phyloP scores from a whole-genome alignment of 305 asterid genomes.

The Petunia hybrid region DNA sequence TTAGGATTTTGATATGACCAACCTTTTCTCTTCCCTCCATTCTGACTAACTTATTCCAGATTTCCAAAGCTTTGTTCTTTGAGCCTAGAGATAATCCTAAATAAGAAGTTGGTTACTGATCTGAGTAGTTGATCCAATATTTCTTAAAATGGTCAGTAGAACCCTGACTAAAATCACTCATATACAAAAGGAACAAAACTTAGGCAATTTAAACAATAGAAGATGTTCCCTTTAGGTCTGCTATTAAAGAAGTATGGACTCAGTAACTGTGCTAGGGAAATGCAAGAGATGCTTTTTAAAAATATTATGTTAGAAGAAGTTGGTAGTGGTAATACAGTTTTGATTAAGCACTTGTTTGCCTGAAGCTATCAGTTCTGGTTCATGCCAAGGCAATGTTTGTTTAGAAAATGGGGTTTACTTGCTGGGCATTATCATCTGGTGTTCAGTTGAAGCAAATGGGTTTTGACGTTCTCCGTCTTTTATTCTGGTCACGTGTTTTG shows the following conservation, averaged over 20 bases:
- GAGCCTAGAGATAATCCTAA: no score
- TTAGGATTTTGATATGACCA: no score
- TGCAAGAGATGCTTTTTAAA: not conserved
- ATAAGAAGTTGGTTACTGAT: not conserved
- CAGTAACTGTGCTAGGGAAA: not conserved
- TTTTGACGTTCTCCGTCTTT: slow-evolving; percentile 28
- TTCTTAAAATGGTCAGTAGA: slow-evolving; percentile 12
- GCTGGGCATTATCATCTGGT: not conserved
- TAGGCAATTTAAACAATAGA: not conserved
- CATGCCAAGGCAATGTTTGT: slow-evolving; percentile 7
- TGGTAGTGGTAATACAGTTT: not conserved
- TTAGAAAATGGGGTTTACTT: not conserved
- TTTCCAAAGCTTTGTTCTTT: no score
- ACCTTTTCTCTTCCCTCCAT: no score
- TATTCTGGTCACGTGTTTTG: not conserved
- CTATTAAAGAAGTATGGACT: not conserved
- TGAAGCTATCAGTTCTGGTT: slow-evolving; percentile 4
- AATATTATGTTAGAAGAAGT: not conserved
- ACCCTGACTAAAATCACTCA: not conserved
- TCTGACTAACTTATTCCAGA: no score
- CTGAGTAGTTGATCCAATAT: slow-evolving; percentile 12
- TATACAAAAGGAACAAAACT: slow-evolving; percentile 12
- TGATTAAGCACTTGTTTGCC: not conserved
- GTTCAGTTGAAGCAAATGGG: slow-evolving; percentile 17
- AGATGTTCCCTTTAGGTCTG: slow-evolving; percentile 14